phyloP scores from a whole-genome alignment of 2,329 filamentous ascomycete species.

The Mycogone perniciosa region DNA sequence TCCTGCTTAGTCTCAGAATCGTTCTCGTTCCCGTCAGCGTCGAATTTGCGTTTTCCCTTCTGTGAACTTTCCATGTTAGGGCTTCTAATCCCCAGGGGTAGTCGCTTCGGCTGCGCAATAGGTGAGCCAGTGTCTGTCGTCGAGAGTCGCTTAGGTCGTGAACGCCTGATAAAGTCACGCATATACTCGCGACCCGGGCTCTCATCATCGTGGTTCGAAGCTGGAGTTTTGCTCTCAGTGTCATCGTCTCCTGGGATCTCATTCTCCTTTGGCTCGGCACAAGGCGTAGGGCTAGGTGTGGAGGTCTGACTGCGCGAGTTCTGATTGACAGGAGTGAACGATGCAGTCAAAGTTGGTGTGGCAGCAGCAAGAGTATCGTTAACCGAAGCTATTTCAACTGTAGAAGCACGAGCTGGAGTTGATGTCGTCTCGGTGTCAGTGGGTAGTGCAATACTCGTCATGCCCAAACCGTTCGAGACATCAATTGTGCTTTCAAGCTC shows the following conservation, averaged over 20 bases:
- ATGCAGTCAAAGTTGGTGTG: conserved; percentile 13
- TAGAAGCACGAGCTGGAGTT: not conserved
- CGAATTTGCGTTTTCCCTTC: conserved; percentile 28
- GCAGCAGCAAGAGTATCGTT: not conserved
- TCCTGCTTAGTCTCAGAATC: conserved; percentile 18
- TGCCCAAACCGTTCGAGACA: not conserved
- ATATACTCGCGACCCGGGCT: conserved; percentile 31
- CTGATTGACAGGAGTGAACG: conserved; percentile 24
- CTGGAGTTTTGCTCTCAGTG: not conserved
- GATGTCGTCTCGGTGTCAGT: not conserved
- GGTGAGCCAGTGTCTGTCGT: conserved; percentile 28
- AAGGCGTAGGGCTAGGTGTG: not conserved
- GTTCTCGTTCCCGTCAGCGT: conserved; percentile 15
- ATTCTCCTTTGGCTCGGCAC: not conserved
- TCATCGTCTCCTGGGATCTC: not conserved
- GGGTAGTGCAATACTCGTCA: not conserved
- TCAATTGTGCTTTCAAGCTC: conserved; percentile 5
- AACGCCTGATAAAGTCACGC: conserved; percentile 31
- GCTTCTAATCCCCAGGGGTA: conserved; percentile 29
- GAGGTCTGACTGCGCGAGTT: conserved; percentile 5
- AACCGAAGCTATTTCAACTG: not conserved
- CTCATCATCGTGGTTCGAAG: conserved; percentile 21
- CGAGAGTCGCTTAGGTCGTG: conserved; percentile 22
- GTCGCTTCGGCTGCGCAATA: conserved; percentile 22
- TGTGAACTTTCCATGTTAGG: conserved; percentile 29